phyloP scores from a whole-genome alignment of 2,329 filamentous ascomycete species.

The Fusarium annulatum region DNA sequence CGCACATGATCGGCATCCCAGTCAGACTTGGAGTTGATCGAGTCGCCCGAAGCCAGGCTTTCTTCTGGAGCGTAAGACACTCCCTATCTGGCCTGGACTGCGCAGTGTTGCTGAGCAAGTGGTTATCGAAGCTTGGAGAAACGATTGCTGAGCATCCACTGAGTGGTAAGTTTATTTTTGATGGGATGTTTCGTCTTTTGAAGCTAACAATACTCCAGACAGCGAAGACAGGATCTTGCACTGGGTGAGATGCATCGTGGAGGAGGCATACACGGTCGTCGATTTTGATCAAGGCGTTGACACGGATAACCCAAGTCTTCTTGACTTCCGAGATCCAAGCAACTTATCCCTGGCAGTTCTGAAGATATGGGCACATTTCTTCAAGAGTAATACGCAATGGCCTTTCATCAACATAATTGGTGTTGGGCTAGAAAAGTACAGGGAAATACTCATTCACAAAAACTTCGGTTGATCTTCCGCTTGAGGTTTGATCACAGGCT shows the following conservation, averaged over 20 bases:
- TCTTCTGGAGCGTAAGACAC: slow-evolving; percentile 68
- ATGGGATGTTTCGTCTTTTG: rapidly evolving
- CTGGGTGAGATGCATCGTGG: slow-evolving; percentile 59
- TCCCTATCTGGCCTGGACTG: slow-evolving; percentile 66
- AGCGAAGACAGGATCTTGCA: slow-evolving; percentile 58
- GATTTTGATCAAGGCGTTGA: slow-evolving; percentile 48
- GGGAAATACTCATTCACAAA: slow-evolving; percentile 37
- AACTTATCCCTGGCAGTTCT: slow-evolving; percentile 50
- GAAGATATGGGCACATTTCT: slow-evolving; percentile 60
- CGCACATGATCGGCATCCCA: slow-evolving; percentile 66
- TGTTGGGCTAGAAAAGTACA: slow-evolving; percentile 52
- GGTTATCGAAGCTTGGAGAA: slow-evolving; percentile 30
- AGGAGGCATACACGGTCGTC: slow-evolving; percentile 55
- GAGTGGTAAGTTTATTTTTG: neutral
- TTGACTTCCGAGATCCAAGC: neutral
- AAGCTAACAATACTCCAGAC: slow-evolving; percentile 35
- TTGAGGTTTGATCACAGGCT: neutral
- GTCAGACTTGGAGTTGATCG: slow-evolving; percentile 65
- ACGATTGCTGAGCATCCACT: neutral
- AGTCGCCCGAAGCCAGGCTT: slow-evolving; percentile 65
- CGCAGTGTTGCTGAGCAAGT: slow-evolving; percentile 64
- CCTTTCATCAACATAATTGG: slow-evolving; percentile 60
- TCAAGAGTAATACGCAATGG: slow-evolving; percentile 61
- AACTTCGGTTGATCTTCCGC: neutral
- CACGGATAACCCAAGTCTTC: neutral